Conservation (phyloP, 2,329 filamentous ascomycete species). For the Clarireedia hainanense region DNA sequence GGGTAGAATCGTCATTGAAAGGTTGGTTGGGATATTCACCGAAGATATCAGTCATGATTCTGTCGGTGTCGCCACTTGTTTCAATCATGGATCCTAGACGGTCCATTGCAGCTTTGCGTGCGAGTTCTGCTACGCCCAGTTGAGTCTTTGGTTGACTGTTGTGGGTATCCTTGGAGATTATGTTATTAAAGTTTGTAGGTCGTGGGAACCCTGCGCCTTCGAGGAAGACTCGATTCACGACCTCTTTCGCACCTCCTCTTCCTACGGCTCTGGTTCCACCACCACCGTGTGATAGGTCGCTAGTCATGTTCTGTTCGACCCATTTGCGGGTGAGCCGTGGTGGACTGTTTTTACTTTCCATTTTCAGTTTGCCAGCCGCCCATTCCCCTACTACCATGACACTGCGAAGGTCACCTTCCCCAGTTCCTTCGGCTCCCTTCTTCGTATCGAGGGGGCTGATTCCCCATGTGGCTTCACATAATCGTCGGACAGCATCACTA, state of each 20-base stretch:
- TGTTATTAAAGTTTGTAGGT: constrained; percentile 24
- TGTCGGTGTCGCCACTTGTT: constrained; percentile 69
- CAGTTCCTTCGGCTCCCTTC: constrained; percentile 58
- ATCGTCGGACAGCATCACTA: constrained; percentile 75
- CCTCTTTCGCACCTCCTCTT: constrained; percentile 63
- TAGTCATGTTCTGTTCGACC: constrained; percentile 65
- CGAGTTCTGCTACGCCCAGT: constrained; percentile 64
- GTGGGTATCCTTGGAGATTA: constrained; percentile 21
- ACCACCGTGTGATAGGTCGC: constrained; percentile 61
- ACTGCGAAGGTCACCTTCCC: constrained; percentile 67
- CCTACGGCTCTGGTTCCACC: constrained; percentile 65
- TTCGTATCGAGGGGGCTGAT: constrained; percentile 65
- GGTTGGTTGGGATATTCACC: constrained; percentile 76
- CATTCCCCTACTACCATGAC: constrained; percentile 84
- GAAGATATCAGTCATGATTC: constrained; percentile 78
- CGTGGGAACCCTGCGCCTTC: constrained; percentile 64
- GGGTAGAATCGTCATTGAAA: constrained; percentile 86
- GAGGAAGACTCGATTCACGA: constrained; percentile 70
- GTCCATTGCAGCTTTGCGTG: constrained; percentile 65
- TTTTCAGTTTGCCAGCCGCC: constrained; percentile 65
- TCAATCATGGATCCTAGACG: constrained; percentile 69
- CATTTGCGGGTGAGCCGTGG: constrained; percentile 61
- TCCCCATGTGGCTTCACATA: constrained; percentile 79
- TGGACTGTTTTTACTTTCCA: constrained; percentile 34
- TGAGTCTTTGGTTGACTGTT: constrained; percentile 40